These are phyloP conservation scores for Trichoderma pleuroti DNA, from an alignment of 2,329 filamentous ascomycete species.

Conservation along the genomic window DNA sequence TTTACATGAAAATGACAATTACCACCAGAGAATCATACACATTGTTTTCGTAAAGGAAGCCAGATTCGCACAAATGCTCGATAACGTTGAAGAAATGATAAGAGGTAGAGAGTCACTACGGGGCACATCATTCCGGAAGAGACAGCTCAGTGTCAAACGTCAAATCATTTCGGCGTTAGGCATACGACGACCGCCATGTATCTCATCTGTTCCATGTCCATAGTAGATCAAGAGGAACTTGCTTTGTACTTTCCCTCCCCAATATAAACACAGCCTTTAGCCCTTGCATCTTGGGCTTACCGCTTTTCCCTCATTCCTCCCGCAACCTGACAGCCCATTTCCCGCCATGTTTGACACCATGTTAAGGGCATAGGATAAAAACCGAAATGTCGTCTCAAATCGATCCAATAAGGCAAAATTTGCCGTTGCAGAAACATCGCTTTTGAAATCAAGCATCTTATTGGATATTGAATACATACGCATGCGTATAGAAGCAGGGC, in stretches of 20 bases:
- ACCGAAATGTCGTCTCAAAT: not conserved
- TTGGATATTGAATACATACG: not conserved
- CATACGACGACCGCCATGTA: constrained; percentile 1
- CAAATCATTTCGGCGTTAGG: constrained; percentile 17
- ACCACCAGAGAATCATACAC: not conserved
- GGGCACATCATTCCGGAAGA: not conserved
- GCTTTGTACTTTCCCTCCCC: not conserved
- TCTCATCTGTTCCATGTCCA: not conserved
- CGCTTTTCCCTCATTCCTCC: not conserved
- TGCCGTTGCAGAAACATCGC: constrained; percentile 1
- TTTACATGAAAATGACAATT: not conserved
- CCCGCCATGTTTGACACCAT: not conserved
- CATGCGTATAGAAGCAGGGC: not conserved
- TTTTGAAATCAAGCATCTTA: not conserved
- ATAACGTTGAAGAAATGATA: not conserved
- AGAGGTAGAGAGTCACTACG: too few relatives aligned
- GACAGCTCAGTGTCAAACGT: not conserved
- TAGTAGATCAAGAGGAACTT: not conserved
- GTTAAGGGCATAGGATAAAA: not conserved
- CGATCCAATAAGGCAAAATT: not conserved
- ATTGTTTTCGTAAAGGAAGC: not conserved
- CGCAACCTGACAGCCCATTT: not conserved
- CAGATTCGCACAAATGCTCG: not conserved
- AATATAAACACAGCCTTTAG: not conserved
- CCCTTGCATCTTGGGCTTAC: constrained; percentile 1